A percentile compares a stretch with the other conserved stretches of the same genome.
phyloP scores from a whole-genome alignment of 768 basidiomycete genomes.

The Pleurotus cornucopiae region DNA sequence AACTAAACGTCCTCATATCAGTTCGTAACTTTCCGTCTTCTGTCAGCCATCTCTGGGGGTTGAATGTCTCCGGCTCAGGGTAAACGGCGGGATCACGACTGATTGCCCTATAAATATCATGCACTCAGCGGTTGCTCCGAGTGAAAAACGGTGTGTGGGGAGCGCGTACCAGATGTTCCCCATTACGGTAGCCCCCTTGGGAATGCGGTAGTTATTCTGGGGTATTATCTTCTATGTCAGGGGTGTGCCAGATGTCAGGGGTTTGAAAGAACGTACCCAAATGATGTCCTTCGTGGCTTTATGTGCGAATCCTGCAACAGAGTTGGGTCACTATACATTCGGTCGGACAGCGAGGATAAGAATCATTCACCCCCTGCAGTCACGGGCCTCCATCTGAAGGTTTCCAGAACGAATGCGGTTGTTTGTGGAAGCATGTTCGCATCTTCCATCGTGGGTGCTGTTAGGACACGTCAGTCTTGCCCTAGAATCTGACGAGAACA shows the following conservation, averaged over 20 bases:
- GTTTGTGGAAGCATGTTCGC: constrained; percentile 38
- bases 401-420: constrained; percentile 47
- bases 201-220: constrained; percentile 46
- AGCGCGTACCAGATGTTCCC: constrained; percentile 55
- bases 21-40: constrained; percentile 41
- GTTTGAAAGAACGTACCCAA: constrained; percentile 37
- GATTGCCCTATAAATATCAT: constrained; percentile 32
- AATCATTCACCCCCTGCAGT: constrained; percentile 34
- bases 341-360: not conserved
- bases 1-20: constrained; percentile 48
- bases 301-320: constrained; percentile 49
- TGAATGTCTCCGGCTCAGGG: constrained; percentile 54
- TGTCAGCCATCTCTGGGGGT: constrained; percentile 55
- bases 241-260: too few relatives aligned
- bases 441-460: constrained; percentile 37
- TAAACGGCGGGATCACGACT: constrained; percentile 55
- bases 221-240: not conserved
- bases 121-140: too few relatives aligned
- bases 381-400: constrained; percentile 49
- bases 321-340: not conserved
- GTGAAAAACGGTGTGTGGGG: not conserved
- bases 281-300: constrained; percentile 60
- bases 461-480: not conserved
- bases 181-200: constrained; percentile 52
- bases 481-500: too few relatives aligned